Percentiles rank a stretch among this genome's conserved stretches.
Conservation (phyloP, 805 yeast genomes). For the Yamadazyma insecticola region DNA sequence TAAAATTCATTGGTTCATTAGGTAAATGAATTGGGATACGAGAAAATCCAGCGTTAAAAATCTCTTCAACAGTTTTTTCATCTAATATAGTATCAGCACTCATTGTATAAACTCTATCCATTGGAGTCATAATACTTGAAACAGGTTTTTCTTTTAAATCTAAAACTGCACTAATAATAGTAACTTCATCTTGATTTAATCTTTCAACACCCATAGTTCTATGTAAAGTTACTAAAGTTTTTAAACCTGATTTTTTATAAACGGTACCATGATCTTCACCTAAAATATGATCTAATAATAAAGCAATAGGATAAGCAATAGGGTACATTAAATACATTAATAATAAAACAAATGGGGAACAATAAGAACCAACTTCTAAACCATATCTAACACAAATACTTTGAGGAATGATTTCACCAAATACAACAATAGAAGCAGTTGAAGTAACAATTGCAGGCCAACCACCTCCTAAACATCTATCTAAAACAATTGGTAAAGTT, state of each 20-base stretch:
- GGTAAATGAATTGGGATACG: constrained; percentile 93
- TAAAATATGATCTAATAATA: constrained; percentile 69
- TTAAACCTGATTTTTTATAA: constrained; percentile 87
- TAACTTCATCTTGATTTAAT: constrained; percentile 90
- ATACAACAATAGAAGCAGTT: constrained; percentile 88
- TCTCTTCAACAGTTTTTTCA: constrained; percentile 80
- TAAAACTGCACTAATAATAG: constrained; percentile 88
- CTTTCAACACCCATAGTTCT: constrained; percentile 94
- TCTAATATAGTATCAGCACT: constrained; percentile 78
- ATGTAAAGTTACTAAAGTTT: constrained; percentile 89
- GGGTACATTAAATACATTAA: constrained; percentile 92
- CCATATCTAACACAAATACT: constrained; percentile 91
- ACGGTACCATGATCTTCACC: constrained; percentile 98
- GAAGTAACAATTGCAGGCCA: constrained; percentile 94
- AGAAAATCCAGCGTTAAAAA: constrained; percentile 90
- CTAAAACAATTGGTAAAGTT: constrained; percentile 89
- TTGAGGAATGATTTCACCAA: constrained; percentile 97
- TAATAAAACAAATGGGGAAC: constrained; percentile 79
- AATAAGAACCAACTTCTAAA: constrained; percentile 81
- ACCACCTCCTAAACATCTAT: constrained; percentile 92
- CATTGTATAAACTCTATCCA: constrained; percentile 84
- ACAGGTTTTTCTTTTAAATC: constrained; percentile 92
- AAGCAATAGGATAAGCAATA: constrained; percentile 84
- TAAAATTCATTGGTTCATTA: constrained; percentile 81
- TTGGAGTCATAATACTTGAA: constrained; percentile 87